These are phyloP conservation scores for Euphorbia pulcherrima DNA, from an alignment of 345 rosid genomes.

Conservation along the genomic window DNA sequence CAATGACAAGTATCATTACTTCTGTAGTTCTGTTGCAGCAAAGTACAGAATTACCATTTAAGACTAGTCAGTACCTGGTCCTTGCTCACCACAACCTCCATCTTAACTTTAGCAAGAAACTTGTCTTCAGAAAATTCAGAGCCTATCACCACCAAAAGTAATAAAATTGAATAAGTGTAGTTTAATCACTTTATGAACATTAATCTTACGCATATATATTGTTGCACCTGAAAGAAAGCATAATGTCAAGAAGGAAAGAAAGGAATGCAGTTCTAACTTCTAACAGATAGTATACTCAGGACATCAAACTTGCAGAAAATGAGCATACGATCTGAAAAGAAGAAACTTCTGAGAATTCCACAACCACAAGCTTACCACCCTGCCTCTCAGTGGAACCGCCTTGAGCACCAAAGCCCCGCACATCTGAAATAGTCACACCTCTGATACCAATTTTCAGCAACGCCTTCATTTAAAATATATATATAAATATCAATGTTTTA, in stretches of 20 bases:
- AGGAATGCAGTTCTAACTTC: not conserved
- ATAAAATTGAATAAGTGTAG: not conserved
- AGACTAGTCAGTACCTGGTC: constrained; percentile 50
- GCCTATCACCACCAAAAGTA: constrained; percentile 38
- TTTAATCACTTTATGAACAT: not conserved
- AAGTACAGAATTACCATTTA: constrained; percentile 1
- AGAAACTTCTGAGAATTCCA: not conserved
- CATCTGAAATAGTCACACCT: constrained; percentile 88
- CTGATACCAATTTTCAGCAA: constrained; percentile 72
- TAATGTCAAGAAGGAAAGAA: not conserved
- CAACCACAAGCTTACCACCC: constrained; percentile 49
- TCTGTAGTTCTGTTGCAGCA: not conserved
- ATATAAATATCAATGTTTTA: constrained; percentile 14
- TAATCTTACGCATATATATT: not conserved
- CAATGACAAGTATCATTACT: not conserved
- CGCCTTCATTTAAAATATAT: constrained; percentile 39
- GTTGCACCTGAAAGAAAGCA: not conserved
- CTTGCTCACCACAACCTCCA: constrained; percentile 81
- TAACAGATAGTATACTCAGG: not conserved
- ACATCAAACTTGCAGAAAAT: not conserved
- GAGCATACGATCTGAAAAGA: not conserved
- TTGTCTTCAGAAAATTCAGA: constrained; percentile 89
- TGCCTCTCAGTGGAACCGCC: constrained; percentile 86
- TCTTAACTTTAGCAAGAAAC: constrained; percentile 80
- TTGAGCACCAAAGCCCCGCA: constrained; percentile 83